Conservation (phyloP, 2,329 filamentous ascomycete genomes). For the Phaeosphaeria sp. region DNA sequence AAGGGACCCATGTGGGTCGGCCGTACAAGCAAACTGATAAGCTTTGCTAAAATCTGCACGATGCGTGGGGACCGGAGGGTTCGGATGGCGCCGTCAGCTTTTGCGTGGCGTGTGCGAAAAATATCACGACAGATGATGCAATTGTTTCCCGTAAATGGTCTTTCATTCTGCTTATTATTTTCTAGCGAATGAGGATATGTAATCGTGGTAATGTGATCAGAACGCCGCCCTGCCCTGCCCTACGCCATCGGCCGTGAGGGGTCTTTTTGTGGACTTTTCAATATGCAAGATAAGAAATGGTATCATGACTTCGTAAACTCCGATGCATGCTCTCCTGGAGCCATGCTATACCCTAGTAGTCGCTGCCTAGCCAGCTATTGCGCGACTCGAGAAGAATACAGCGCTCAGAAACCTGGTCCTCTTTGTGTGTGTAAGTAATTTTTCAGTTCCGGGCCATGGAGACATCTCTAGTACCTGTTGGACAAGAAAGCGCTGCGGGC, state of each 20-base stretch:
- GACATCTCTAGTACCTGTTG: constrained; percentile 34
- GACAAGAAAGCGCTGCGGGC: constrained; percentile 37
- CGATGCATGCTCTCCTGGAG: not conserved
- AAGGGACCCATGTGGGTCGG: not conserved
- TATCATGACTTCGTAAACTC: constrained; percentile 28
- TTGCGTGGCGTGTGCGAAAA: not conserved
- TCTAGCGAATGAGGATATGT: not conserved
- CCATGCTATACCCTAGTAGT: constrained; percentile 2
- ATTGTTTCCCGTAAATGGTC: not conserved
- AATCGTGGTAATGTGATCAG: constrained; percentile 1
- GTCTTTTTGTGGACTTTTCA: constrained; percentile 28
- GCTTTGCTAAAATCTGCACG: not conserved
- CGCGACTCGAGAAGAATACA: not conserved
- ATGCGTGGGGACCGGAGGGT: not conserved
- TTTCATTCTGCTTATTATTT: not conserved
- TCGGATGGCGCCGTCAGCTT: not conserved
- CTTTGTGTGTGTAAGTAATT: constrained; percentile 3
- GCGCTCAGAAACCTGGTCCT: constrained; percentile 3
- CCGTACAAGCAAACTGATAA: constrained; percentile 1
- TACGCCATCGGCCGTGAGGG: constrained; percentile 14
- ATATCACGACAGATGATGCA: not conserved
- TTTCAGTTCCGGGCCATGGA: not conserved
- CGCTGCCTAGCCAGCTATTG: constrained; percentile 4
- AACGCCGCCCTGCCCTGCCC: constrained; percentile 1
- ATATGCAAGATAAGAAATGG: constrained; percentile 20